phyloP scores from a whole-genome alignment of 2,329 filamentous ascomycete genomes.

The Capronia epimyces region DNA sequence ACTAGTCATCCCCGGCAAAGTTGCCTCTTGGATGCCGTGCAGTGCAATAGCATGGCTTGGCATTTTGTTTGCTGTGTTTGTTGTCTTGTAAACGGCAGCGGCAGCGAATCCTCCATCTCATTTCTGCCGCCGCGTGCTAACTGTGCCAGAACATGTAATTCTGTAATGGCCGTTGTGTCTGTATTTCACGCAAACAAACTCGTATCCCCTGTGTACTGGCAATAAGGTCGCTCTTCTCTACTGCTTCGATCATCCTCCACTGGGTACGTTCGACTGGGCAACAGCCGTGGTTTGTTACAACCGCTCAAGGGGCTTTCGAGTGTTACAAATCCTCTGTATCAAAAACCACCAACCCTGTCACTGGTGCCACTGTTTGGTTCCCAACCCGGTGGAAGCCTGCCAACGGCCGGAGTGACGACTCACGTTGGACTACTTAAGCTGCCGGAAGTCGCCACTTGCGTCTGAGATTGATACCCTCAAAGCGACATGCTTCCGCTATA shows the following conservation, averaged over 20 bases:
- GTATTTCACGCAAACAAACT: neutral
- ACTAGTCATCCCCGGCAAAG: conserved; percentile 4
- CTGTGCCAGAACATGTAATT: no score
- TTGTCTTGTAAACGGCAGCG: neutral
- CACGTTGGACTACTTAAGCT: no score
- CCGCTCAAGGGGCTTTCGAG: neutral
- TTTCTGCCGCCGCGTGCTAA: neutral
- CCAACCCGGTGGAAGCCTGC: neutral
- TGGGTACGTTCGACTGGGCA: neutral
- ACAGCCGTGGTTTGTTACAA: neutral
- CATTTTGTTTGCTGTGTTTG: neutral
- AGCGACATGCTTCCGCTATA: conserved; percentile 10
- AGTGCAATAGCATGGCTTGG: neutral
- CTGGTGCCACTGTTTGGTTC: neutral
- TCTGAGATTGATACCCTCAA: neutral
- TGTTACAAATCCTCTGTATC: neutral
- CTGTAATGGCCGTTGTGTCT: neutral
- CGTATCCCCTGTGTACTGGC: neutral
- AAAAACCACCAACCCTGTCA: neutral
- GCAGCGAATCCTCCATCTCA: neutral
- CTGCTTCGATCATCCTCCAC: no score
- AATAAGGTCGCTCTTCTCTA: neutral
- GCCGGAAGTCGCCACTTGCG: no score
- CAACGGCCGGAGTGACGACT: neutral
- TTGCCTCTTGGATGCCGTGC: conserved; percentile 10